Evolutionary conservation across 148 eudicot species (phyloP).

Genomic region (Rhododendron williamsianum): DNA sequence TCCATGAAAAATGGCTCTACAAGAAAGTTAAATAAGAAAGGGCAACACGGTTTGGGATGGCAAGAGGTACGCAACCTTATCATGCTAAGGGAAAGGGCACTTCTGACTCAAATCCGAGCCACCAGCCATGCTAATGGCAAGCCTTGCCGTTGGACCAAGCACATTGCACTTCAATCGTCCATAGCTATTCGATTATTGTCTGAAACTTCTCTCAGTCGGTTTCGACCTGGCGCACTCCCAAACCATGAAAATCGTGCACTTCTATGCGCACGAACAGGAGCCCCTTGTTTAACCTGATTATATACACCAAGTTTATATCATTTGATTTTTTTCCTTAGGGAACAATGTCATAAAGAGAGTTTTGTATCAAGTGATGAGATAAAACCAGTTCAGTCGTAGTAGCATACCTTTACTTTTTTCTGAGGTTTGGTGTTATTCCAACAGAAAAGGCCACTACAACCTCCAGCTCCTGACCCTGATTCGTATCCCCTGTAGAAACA

Average conservation of each 20-base stretch:
- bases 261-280: conserved; percentile 33
- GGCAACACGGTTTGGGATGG: neutral
- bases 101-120: neutral
- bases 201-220: conserved; percentile 23
- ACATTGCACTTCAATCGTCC: neutral
- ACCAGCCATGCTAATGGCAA: neutral
- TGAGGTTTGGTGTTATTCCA: conserved; percentile 55
- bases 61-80: neutral
- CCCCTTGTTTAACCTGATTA: conserved; percentile 52
- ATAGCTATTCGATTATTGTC: conserved; percentile 19
- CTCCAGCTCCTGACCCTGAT: conserved; percentile 68
- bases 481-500: conserved; percentile 67
- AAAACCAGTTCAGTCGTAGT: neutral
- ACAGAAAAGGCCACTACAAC: conserved; percentile 78
- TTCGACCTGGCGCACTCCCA: conserved; percentile 56
- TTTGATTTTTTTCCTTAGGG: neutral
- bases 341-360: neutral
- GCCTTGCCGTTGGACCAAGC: neutral
- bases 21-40: neutral
- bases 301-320: neutral
- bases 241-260: conserved; percentile 63
- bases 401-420: conserved; percentile 51
- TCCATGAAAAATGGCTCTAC: conserved; percentile 24
- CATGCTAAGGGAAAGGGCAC: neutral
- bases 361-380: neutral